Base-by-base conservation (phyloP, 306 rosid species). In the Quercus variabilis region DNA sequence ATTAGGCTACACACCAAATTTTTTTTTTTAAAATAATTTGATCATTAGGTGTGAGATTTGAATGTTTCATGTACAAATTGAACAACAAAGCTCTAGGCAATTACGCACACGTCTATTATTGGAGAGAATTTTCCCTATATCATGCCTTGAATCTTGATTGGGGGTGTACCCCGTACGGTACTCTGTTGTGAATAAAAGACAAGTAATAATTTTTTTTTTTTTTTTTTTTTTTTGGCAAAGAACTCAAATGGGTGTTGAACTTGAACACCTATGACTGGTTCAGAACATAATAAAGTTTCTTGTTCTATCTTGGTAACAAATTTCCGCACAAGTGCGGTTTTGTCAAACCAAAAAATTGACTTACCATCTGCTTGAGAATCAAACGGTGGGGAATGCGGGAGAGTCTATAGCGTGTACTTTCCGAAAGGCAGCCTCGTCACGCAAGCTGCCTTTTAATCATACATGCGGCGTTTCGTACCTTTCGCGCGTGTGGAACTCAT, bases 351-450 rank as follows among this genome's bases (percentile, higher is more conserved):
- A 28, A 63, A 14, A 28, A 14, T 26, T 58, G 64, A 58, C 51
- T 0, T 5, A 15, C 14, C 71, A 21, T 3, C 25, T 5, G 9
- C 72, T n/a, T 33, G 51, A n/a, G 20, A 19, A 33, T 31, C 52
- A 67, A 6, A 30, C 19, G 19, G 31, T 23, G 20, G 46, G 17
- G 6, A 14, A 57, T 41, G 46, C 46, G 6, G 3, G 25, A 17
- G 2, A 38, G 57, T 20, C 57, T 13, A 69, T 21, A 60, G 23
- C 78, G 71, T 38, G 78, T 5, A 17, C 57, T 23, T 55, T 69
- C 71, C 71, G 78, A 59, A 75, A 75, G 78, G 70, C 71, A 15
- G 8, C 41, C 70, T 59, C 38, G 5, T 4, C 23, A 75, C 11
- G 57, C 58, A 75, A 69, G 57, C 71, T 15, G 20, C 57, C 78